These are phyloP conservation scores for Penicillium angulare DNA, from an alignment of 495 filamentous ascomycete genomes.

Conservation along the genomic window DNA sequence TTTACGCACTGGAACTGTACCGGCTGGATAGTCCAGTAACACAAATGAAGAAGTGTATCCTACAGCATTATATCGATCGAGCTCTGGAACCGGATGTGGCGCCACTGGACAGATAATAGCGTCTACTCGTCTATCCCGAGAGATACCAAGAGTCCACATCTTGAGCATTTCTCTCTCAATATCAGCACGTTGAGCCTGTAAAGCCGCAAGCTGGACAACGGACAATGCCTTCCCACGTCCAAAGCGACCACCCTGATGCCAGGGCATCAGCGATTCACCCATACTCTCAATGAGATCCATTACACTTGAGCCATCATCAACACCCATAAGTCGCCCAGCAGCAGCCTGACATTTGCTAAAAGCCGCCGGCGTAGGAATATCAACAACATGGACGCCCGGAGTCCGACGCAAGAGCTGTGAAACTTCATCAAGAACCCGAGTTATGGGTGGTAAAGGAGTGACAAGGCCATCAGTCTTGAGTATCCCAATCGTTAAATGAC, in stretches of 20 bases:
- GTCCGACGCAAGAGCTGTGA: constrained; percentile 36
- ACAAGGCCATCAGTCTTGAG: constrained; percentile 56
- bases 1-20: constrained; percentile 51
- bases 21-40: constrained; percentile 62
- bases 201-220: constrained; percentile 42
- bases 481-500: constrained; percentile 53
- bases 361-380: constrained; percentile 47
- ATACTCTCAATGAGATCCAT: constrained; percentile 54
- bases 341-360: constrained; percentile 53
- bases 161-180: constrained; percentile 54
- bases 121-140: constrained; percentile 42
- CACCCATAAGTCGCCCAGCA: constrained; percentile 55
- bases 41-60: constrained; percentile 62
- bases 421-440: constrained; percentile 52
- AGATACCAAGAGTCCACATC: constrained; percentile 46
- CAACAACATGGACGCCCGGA: constrained; percentile 51
- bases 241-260: constrained; percentile 48
- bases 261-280: constrained; percentile 57
- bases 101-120: constrained; percentile 56
- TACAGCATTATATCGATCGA: constrained; percentile 61
- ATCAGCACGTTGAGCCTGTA: constrained; percentile 49
- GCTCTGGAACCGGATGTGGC: constrained; percentile 61
- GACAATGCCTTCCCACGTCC: constrained; percentile 40
- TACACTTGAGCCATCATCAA: constrained; percentile 53
- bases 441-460: constrained; percentile 58